Evolutionary conservation across 352 stramenopile genomes (phyloP).

Genomic region (Aphanomyces invadans): DNA sequence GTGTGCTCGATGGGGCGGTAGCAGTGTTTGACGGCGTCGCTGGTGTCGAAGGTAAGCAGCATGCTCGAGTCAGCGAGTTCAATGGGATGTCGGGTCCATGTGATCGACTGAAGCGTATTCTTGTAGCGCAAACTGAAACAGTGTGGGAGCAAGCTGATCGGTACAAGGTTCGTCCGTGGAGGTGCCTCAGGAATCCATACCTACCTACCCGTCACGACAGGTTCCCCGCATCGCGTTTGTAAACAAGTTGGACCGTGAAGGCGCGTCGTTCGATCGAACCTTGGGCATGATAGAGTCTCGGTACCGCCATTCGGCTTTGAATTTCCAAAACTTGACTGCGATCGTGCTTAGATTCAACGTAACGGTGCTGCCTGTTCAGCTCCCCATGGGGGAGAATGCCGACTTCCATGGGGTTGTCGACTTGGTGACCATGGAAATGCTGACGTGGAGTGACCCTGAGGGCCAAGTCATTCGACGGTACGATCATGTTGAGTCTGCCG

Average conservation of each 20-base stretch:
- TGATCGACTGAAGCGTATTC: not conserved
- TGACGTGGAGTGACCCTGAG: constrained; percentile 55
- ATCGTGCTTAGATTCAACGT: constrained; percentile 41
- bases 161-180: no score
- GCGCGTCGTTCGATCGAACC: constrained; percentile 88
- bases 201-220: no score
- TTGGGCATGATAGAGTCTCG: constrained; percentile 63
- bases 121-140: constrained; percentile 66
- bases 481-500: not conserved
- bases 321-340: no score
- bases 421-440: constrained; percentile 56
- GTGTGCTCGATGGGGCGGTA: constrained; percentile 97
- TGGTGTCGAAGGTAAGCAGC: constrained; percentile 90
- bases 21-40: constrained; percentile 95
- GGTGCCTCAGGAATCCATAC: no score
- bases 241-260: constrained; percentile 96
- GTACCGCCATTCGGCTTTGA: not conserved
- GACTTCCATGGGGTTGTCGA: constrained; percentile 63
- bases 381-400: constrained; percentile 53
- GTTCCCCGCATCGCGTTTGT: constrained; percentile 93
- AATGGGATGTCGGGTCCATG: no score
- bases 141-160: constrained; percentile 76
- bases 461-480: constrained; percentile 41
- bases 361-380: constrained; percentile 50
- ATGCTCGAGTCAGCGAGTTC: no score